Base-by-base conservation (phyloP, 495 filamentous ascomycete species). In the Glutinoglossum americanum region DNA sequence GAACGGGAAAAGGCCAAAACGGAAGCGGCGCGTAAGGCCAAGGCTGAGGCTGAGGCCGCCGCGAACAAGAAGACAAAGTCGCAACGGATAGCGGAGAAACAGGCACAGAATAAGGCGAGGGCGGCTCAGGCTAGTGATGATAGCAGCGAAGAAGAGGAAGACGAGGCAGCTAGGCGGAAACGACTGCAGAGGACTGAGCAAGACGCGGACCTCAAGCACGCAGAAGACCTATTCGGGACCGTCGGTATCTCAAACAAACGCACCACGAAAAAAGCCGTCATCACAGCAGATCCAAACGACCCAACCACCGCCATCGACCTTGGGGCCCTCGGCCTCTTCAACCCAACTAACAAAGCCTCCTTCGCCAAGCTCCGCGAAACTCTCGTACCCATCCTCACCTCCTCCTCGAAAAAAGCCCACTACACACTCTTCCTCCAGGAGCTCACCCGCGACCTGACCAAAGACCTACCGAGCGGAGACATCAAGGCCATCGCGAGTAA, bases 1-100 rank as follows among this genome's bases (percentile, higher is more conserved):
- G 93, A 99, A 73, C 85, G 87, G 61, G 89, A 95, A 70, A 97
- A 95, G 74, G 85, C 79, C 25, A 87, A 84, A 71, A 85, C 85
- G 70, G 87, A 80, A 17, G 87, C 79, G 9, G 89, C 88, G 64
- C 81, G 79, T 60, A 89, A 87, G 67, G 90, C 88, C 54, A 93
- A 90, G 68, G 88, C 85, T 33, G 85, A 89, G 0, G 85, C 85
- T 54, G 86, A 87, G 66, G 89, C 89, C n/a, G 85, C 85, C 45
- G 89, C 89, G 32, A 85, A 84, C 61, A 92, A 96, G 76, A 97
- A 97, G 74, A 78, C 80, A 63, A 93, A 85, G 71, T 67, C 84
- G 8, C 79, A 96, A 69, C 87, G 90, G 62, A 83, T 95, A 70
- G 85, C 85, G 64, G 92, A 95, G 67, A 79, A 75, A 66, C 68